phyloP scores from a whole-genome alignment of 495 filamentous ascomycete genomes.

The Neurospora sp. region DNA sequence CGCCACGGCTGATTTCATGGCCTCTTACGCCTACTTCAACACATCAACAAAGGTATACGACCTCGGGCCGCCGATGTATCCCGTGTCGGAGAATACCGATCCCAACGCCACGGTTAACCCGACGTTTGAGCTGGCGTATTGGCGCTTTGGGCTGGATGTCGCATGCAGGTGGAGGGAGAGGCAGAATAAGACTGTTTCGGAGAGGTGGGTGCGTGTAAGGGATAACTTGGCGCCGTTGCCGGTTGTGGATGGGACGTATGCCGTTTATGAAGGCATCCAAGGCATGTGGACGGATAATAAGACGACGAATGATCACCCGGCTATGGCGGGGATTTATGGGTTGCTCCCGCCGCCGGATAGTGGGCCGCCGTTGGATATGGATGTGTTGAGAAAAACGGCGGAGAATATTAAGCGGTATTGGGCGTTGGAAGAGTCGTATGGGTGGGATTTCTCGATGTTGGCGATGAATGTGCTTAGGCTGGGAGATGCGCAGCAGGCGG shows the following conservation, averaged over 20 bases:
- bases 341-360: slow-evolving; percentile 36
- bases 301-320: slow-evolving; percentile 40
- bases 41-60: no score
- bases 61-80: slow-evolving; percentile 46
- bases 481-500: slow-evolving; percentile 34
- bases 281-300: slow-evolving; percentile 36
- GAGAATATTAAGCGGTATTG: slow-evolving; percentile 33
- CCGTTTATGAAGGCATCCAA: slow-evolving; percentile 39
- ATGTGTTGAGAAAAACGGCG: slow-evolving; percentile 32
- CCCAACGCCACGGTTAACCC: slow-evolving; percentile 41
- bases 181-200: slow-evolving; percentile 24
- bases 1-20: no score
- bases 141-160: slow-evolving; percentile 38
- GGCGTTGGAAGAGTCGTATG: slow-evolving; percentile 38
- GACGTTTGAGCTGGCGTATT: slow-evolving; percentile 44
- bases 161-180: slow-evolving; percentile 30
- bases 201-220: slow-evolving; percentile 28
- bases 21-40: no score
- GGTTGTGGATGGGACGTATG: slow-evolving; percentile 31
- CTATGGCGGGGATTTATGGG: slow-evolving; percentile 38
- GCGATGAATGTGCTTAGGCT: slow-evolving; percentile 42
- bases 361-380: slow-evolving; percentile 27
- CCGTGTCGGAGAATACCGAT: slow-evolving; percentile 40
- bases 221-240: slow-evolving; percentile 39
- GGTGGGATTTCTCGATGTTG: slow-evolving; percentile 46